Base-by-base conservation (phyloP, 352 stramenopile species). In the Halophytophthora polymorphica region DNA sequence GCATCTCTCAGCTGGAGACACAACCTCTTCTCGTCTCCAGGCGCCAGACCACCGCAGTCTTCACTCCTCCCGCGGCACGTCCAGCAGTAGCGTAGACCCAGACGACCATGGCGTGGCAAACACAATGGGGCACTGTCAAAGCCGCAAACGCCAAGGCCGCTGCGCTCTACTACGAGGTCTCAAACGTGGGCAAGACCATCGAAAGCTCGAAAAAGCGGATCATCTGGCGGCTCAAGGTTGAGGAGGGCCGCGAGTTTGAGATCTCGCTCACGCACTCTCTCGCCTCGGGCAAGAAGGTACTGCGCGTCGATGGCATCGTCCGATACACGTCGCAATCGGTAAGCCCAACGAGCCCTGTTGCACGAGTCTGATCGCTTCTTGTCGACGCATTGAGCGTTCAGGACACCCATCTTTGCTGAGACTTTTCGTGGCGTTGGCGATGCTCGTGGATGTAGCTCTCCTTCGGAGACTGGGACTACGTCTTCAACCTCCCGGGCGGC, bases 121-220 rank as follows among this genome's bases (percentile, higher is more conserved):
- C 67, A 40, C 65, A 75, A 44, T 90, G 79, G 76, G 71, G 71
- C 14, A 86, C 69, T 13, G 70, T 88, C 56, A 92, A 90, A 64
- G 74, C 73, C 31, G 61, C 75, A 21, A 86, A 85, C 48, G 79
- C 82, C 61, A 88, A 81, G 50, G 77, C 82, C 2, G 71, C 62
- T 13, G 79, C 79, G 13, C 68, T 90, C 15, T 92, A 92, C 73
- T 86, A 78, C 44, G 75, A 92, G 51, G 67, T 92, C 50, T 75
- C 79, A 50, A 90, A 92, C 45, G 82, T 92, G 22, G 82, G 82
- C 49, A 92, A 92, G 53, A 88, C 80, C 28, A 83, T 92, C 45
- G 82, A 92, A 57, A 84, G 74, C 55, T 92, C 82, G 36, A 92
- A 92, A 69, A 92, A 92, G 57, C 78, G 82, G 45, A 71, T 90